phyloP scores from a whole-genome alignment of 805 yeast species.

The Zygosaccharomyces gambellarensis region DNA sequence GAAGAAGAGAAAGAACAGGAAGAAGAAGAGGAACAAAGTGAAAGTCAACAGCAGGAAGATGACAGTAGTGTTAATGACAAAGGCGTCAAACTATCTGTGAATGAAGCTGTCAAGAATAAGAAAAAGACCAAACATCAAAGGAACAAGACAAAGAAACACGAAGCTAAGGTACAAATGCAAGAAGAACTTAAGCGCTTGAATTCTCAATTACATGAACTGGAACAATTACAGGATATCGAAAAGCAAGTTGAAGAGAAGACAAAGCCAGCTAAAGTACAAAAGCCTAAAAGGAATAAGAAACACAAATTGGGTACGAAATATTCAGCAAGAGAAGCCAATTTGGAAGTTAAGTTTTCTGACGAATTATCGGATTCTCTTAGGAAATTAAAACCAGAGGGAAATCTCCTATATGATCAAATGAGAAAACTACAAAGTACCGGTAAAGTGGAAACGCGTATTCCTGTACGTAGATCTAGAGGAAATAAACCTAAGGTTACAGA shows the following conservation, averaged over 20 bases:
- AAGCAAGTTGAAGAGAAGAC: constrained; percentile 23
- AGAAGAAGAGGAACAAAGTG: constrained; percentile 30
- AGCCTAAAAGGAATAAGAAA: constrained; percentile 25
- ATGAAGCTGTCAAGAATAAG: constrained; percentile 61
- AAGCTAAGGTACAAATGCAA: constrained; percentile 54
- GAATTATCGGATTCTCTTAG: constrained; percentile 84
- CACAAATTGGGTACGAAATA: constrained; percentile 43
- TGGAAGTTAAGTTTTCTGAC: constrained; percentile 80
- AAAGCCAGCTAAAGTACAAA: constrained; percentile 17
- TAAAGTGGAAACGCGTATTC: constrained; percentile 77
- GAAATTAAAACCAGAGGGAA: constrained; percentile 86
- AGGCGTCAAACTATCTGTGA: constrained; percentile 53
- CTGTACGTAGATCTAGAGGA: constrained; percentile 54
- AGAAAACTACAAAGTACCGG: constrained; percentile 79
- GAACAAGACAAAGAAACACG: constrained; percentile 61
- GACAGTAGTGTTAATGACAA: constrained; percentile 33
- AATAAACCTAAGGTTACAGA: constrained; percentile 76
- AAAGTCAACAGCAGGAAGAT: constrained; percentile 27
- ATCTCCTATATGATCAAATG: constrained; percentile 75
- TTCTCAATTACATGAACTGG: constrained; percentile 54
- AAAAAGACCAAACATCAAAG: constrained; percentile 76
- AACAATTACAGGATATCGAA: constrained; percentile 39
- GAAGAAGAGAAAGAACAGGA: constrained; percentile 35
- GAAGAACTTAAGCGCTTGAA: constrained; percentile 55
- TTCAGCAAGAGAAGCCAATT: constrained; percentile 42